Conservation (phyloP, 2,329 filamentous ascomycete genomes). For the Zasmidium angulare region DNA sequence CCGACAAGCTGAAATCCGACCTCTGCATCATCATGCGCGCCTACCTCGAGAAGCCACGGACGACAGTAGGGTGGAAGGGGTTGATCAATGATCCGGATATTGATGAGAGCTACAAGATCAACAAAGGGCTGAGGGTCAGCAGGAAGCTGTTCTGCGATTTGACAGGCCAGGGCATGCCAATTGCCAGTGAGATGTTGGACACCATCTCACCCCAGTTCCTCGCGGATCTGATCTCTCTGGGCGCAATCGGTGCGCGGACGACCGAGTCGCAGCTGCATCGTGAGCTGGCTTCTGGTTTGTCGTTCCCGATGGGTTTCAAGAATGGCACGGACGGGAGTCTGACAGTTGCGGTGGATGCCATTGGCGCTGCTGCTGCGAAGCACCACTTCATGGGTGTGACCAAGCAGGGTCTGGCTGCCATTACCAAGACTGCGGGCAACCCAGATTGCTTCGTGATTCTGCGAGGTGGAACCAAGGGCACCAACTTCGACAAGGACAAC, state of each 20-base stretch:
- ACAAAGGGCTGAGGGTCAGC: slow-evolving; percentile 93
- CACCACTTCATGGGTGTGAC: slow-evolving; percentile 99
- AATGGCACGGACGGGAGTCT: slow-evolving; percentile 95
- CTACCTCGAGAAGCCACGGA: slow-evolving; percentile 98
- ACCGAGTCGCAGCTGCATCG: slow-evolving; percentile 96
- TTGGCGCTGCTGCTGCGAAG: slow-evolving; percentile 73
- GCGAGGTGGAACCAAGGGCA: slow-evolving; percentile 84
- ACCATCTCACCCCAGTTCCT: slow-evolving; percentile 98
- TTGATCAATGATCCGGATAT: slow-evolving; percentile 99
- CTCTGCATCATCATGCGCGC: slow-evolving; percentile 95
- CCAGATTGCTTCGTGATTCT: slow-evolving; percentile 97
- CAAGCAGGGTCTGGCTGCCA: slow-evolving; percentile 93
- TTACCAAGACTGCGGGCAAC: slow-evolving; percentile 89
- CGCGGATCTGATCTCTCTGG: slow-evolving; percentile 90
- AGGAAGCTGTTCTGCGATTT: slow-evolving; percentile 91
- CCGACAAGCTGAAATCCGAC: slow-evolving; percentile 77
- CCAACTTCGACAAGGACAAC: slow-evolving; percentile 87
- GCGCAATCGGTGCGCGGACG: slow-evolving; percentile 91
- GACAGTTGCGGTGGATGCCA: slow-evolving; percentile 90
- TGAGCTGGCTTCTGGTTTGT: slow-evolving; percentile 90
- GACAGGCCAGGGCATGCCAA: slow-evolving; percentile 83
- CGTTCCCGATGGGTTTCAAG: slow-evolving; percentile 99
- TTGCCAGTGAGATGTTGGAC: slow-evolving; percentile 97
- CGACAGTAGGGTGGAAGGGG: slow-evolving; percentile 98
- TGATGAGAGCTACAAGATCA: slow-evolving; percentile 96